A percentile compares a stretch with the other conserved stretches of the same genome.
Conservation (phyloP, 2,329 filamentous ascomycete species). For the Fusarium sp. region DNA sequence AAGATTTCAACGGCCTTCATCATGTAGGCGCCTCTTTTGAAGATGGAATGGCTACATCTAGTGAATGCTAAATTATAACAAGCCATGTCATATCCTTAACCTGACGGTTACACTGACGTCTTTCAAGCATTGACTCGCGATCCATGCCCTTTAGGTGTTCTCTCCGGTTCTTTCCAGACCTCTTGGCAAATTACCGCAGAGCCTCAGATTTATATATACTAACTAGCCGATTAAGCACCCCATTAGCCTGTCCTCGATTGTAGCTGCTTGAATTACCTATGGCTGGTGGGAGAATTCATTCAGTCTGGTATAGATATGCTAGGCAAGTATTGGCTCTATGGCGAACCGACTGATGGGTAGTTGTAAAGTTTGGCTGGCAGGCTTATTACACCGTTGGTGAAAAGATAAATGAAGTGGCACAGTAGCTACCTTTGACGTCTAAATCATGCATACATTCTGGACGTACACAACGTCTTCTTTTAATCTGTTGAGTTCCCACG, state of each 20-base stretch:
- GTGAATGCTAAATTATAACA: neutral
- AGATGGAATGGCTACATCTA: neutral
- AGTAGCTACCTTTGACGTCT: too few relatives aligned
- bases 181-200: neutral
- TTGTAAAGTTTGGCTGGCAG: too few relatives aligned
- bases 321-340: neutral
- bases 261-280: accelerated
- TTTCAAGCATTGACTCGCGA: neutral
- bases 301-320: neutral
- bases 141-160: neutral
- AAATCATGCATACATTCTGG: too few relatives aligned
- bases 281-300: neutral
- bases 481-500: too few relatives aligned
- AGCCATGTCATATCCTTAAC: neutral
- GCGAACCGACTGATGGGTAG: too few relatives aligned
- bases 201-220: neutral
- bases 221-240: too few relatives aligned
- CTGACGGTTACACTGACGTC: neutral
- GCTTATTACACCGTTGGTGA: too few relatives aligned
- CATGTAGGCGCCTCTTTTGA: neutral
- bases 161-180: accelerated
- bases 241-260: neutral
- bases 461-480: too few relatives aligned
- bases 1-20: neutral
- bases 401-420: too few relatives aligned